Base-by-base conservation (phyloP, 306 rosid genomes). In the Cajanus cajan region DNA sequence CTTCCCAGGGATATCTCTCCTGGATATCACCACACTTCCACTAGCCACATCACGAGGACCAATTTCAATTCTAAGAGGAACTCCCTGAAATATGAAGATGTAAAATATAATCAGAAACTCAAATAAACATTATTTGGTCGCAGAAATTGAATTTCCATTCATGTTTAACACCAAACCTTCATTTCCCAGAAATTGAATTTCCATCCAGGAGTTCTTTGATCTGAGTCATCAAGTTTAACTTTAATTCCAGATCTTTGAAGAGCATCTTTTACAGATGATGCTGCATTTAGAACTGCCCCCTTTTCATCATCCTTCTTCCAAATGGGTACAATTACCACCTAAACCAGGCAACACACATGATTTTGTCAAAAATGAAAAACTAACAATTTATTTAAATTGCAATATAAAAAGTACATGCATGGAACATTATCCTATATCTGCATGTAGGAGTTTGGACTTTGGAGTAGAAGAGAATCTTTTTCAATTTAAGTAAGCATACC, bases 131-230 rank as follows among this genome's bases (percentile, higher is more conserved):
- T 41, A 16, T 62, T 47, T 36, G 73, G 45, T 48, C 67, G 61
- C 50, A 12, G 54, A 50, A 69, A 69, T 43, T 7, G 1, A 78
- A 24, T 24, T 37, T 39, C 59, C 37, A 50, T 64, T 59, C 37
- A 80, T 68, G 73, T 71, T 65, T 24, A 68, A 70, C 45, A 73
- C 51, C 83, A 74, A 72, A 95, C 98, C 98, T 95, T 93, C 98
- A 95, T 95, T 87, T 95, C 99, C 99, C 98, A 95, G 90, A 90
- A 95, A 88, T 93, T 95, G 86, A 91, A 95, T 85, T 95, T 95
- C 99, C 99, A 95, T 55, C 98, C 98, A 7, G 98, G 98, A 71
- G 98, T 95, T 89, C 90, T 89, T 82, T 88, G 97, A 69, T 91
- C 97, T 4, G 97, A 77, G 77, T 91, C 96, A 80, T 95, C 98